Conservation (phyloP, 495 filamentous ascomycete species). For the Penicillium steckii region DNA sequence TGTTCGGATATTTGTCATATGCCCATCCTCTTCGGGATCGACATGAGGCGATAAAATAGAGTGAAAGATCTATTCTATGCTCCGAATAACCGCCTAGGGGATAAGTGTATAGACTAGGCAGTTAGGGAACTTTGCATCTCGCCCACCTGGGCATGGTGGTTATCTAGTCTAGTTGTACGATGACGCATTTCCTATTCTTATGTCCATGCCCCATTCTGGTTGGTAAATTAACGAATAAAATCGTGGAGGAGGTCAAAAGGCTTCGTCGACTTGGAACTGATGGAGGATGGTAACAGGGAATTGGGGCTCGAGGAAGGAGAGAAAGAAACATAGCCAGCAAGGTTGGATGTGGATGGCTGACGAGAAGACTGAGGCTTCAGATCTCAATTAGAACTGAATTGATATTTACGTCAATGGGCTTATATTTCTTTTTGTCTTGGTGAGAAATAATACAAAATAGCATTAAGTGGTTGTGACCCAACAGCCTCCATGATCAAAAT, state of each 20-base stretch:
- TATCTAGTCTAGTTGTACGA: not conserved
- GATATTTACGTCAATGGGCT: not conserved
- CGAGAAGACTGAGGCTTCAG: too few species aligned
- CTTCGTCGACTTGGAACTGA: too few species aligned
- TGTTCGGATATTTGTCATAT: not conserved
- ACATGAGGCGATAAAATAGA: not conserved
- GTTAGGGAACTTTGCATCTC: not conserved
- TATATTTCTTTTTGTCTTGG: not conserved
- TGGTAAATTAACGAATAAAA: too few species aligned
- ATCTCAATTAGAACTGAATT: too few species aligned
- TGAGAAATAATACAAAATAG: not conserved
- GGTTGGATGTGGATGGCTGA: too few species aligned
- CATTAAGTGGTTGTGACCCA: not conserved
- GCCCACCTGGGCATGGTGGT: not conserved
- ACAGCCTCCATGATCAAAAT: not conserved
- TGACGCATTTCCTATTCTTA: not conserved
- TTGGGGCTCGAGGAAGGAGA: too few species aligned
- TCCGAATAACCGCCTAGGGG: not conserved
- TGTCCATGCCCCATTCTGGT: too few species aligned
- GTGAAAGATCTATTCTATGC: not conserved
- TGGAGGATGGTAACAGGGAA: too few species aligned
- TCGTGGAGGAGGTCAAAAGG: too few species aligned
- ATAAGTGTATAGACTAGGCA: not conserved
- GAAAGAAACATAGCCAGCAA: too few species aligned
- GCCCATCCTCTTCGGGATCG: not conserved